phyloP scores from a whole-genome alignment of 192 early-diverging fungal genomes.

The Podila clonocystis region DNA sequence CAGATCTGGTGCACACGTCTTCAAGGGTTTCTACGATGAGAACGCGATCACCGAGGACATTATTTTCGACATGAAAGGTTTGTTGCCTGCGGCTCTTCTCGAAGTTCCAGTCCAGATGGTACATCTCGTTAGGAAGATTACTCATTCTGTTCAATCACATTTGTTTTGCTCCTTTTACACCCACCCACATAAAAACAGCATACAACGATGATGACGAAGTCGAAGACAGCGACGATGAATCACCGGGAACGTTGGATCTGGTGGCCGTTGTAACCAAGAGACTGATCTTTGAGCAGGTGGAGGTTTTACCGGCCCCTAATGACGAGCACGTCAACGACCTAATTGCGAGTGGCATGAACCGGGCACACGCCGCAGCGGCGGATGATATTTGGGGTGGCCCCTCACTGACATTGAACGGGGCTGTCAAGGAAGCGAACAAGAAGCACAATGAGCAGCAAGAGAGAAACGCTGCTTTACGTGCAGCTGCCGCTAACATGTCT shows the following conservation, averaged over 20 bases:
- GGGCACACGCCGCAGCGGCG: not conserved
- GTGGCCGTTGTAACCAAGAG: conserved; percentile 24
- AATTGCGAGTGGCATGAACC: not conserved
- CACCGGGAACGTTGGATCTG: conserved; percentile 19
- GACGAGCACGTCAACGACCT: not conserved
- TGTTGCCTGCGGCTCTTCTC: not conserved
- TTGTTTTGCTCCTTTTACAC: not conserved
- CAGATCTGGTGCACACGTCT: conserved; percentile 11
- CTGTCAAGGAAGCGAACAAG: not conserved
- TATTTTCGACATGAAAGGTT: conserved; percentile 47
- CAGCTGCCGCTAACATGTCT: not conserved
- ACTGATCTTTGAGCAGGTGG: conserved; percentile 30
- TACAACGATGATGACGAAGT: not conserved
- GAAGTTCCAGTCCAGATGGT: not conserved
- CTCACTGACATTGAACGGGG: not conserved
- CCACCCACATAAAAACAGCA: not conserved
- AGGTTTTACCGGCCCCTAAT: conserved; percentile 2
- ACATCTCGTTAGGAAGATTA: no score
- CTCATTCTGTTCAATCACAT: not conserved
- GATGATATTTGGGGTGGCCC: not conserved
- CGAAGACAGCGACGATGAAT: conserved; percentile 28
- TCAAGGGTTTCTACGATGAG: conserved; percentile 37
- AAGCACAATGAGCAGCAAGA: not conserved
- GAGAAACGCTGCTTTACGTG: not conserved
- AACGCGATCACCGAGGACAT: conserved; percentile 42